Conservation (phyloP, 305 asterid genomes). For the Fraxinus latifolia region DNA sequence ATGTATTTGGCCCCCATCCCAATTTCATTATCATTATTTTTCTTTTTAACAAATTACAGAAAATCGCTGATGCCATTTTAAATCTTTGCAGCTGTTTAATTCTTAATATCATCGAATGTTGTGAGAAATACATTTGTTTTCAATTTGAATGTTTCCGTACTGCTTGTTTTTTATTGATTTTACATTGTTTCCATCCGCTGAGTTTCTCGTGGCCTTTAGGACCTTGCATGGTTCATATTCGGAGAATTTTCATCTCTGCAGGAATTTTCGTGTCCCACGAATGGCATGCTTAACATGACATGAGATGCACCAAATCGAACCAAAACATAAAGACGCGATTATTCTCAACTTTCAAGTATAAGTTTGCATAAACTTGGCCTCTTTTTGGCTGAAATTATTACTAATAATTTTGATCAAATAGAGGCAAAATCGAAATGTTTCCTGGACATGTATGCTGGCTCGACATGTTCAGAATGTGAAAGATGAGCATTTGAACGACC, state of each 20-base stretch:
- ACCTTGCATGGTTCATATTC: neutral
- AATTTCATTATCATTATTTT: neutral
- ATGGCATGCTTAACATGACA: neutral
- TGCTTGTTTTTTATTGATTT: neutral
- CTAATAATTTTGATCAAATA: neutral
- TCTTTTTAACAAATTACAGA: neutral
- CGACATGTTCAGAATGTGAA: neutral
- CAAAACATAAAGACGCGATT: neutral
- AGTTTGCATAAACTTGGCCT: neutral
- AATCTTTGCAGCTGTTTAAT: neutral
- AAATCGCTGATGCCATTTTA: slow-evolving; percentile 5
- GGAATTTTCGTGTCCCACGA: neutral
- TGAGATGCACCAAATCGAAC: neutral
- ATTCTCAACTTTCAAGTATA: neutral
- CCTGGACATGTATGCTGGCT: neutral
- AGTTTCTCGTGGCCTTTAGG: neutral
- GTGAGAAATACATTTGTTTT: neutral
- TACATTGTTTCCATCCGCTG: neutral
- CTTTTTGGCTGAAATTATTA: neutral
- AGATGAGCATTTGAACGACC: neutral
- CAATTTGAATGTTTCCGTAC: neutral
- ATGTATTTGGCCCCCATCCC: neutral
- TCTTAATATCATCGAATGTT: neutral
- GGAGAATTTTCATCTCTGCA: neutral
- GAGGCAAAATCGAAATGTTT: neutral